phyloP scores from a whole-genome alignment of 2,329 filamentous ascomycete genomes.

The Aureobasidium sp. region DNA sequence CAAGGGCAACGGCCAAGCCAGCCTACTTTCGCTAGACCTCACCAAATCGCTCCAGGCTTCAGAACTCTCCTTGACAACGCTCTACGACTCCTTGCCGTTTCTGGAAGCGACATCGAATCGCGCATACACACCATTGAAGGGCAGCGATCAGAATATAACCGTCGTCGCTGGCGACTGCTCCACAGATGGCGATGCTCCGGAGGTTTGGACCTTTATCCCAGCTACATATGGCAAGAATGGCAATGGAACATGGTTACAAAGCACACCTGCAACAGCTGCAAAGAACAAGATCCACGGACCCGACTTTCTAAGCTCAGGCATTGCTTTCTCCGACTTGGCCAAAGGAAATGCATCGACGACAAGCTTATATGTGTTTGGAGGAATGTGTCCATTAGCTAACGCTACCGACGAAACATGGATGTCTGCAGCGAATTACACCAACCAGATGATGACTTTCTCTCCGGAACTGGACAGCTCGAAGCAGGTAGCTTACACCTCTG shows the following conservation, averaged over 20 bases:
- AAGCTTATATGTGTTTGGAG: constrained; percentile 69
- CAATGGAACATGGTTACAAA: constrained; percentile 49
- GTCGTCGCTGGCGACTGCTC: constrained; percentile 69
- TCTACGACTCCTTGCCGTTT: constrained; percentile 57
- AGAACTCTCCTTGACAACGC: constrained; percentile 34
- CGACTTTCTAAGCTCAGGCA: constrained; percentile 51
- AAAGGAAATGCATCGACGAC: constrained; percentile 46
- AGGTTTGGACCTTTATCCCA: constrained; percentile 61
- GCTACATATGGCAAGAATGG: constrained; percentile 34
- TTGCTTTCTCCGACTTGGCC: constrained; percentile 60
- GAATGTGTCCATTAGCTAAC: constrained; percentile 64
- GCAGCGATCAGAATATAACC: constrained; percentile 59
- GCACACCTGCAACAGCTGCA: constrained; percentile 26
- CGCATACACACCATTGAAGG: constrained; percentile 60
- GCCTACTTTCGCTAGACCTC: constrained; percentile 59
- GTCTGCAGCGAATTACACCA: constrained; percentile 66
- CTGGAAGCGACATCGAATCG: constrained; percentile 41
- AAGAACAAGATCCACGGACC: constrained; percentile 32
- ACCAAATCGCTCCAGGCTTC: constrained; percentile 48
- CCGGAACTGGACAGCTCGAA: constrained; percentile 30
- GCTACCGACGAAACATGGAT: constrained; percentile 52
- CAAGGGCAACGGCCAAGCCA: constrained; percentile 37
- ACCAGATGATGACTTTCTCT: constrained; percentile 62
- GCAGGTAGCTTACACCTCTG: constrained; percentile 17
- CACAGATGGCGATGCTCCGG: constrained; percentile 39